Percentiles rank a stretch among this genome's conserved stretches.
Conservation (phyloP, 2,329 filamentous ascomycete species). For the Trichoderma atrobrunneum region DNA sequence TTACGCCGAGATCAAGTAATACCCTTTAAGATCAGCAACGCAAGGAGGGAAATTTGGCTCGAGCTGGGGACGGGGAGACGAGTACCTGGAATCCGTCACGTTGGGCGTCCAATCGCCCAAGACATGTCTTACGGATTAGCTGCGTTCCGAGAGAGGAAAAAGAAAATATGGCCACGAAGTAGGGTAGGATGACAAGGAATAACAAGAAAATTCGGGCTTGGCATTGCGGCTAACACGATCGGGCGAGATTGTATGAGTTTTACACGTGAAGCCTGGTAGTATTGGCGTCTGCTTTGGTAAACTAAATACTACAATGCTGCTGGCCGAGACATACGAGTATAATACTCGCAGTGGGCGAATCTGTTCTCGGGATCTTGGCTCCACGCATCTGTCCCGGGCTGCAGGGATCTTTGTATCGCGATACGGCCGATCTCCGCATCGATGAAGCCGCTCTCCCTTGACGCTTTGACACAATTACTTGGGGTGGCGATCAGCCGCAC, state of each 20-base stretch:
- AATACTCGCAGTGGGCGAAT: background rate
- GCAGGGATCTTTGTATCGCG: background rate
- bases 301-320: too few species aligned
- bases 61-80: background rate
- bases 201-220: background rate
- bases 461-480: background rate
- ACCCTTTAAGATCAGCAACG: background rate
- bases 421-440: constrained; percentile 4
- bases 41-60: background rate
- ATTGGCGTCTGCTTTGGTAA: background rate
- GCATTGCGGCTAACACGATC: background rate
- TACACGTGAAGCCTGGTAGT: background rate
- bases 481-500: background rate
- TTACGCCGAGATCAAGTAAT: background rate
- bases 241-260: background rate
- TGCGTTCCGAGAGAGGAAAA: background rate
- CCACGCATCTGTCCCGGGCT: background rate
- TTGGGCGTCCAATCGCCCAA: background rate
- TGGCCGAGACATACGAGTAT: background rate
- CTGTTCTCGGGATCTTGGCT: background rate
- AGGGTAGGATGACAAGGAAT: background rate
- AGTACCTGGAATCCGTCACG: background rate
- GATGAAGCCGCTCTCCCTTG: background rate
- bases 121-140: background rate
- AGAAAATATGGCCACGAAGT: background rate